Conservation (phyloP, 2,329 filamentous ascomycete genomes). For the Fusarium papillatum region DNA sequence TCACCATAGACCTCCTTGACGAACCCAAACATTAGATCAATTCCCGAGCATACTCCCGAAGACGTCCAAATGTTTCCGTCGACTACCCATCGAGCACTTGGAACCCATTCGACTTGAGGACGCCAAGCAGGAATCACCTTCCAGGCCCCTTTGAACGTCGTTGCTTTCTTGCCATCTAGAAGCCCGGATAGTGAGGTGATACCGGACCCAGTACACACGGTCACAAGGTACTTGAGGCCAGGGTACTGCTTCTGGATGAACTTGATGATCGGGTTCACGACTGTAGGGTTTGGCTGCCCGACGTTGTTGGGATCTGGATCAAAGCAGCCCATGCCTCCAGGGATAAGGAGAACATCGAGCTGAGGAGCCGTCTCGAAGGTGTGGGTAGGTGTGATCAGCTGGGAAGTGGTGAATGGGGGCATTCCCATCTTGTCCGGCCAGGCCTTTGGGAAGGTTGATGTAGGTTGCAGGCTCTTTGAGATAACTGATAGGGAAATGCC, state of each 20-base stretch:
- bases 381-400: constrained; percentile 43
- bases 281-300: constrained; percentile 43
- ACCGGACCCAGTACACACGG: constrained; percentile 69
- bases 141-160: constrained; percentile 69
- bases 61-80: constrained; percentile 72
- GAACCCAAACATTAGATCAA: constrained; percentile 72
- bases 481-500: constrained; percentile 20
- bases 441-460: constrained; percentile 18
- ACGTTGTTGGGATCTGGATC: constrained; percentile 14
- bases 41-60: constrained; percentile 71
- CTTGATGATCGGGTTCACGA: constrained; percentile 49
- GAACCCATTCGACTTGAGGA: constrained; percentile 63
- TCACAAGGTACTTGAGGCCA: constrained; percentile 62
- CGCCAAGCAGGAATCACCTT: constrained; percentile 53
- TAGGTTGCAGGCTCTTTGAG: constrained; percentile 15
- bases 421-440: constrained; percentile 26
- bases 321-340: constrained; percentile 62
- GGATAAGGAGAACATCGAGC: constrained; percentile 68
- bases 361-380: constrained; percentile 60
- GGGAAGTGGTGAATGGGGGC: constrained; percentile 30
- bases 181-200: constrained; percentile 65
- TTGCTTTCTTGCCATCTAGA: constrained; percentile 66
- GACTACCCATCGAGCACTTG: constrained; percentile 68
- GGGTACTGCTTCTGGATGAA: constrained; percentile 56
- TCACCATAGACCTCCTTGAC: constrained; percentile 66